Conservation (phyloP, 495 filamentous ascomycete genomes). For the Tricharina praecox region DNA sequence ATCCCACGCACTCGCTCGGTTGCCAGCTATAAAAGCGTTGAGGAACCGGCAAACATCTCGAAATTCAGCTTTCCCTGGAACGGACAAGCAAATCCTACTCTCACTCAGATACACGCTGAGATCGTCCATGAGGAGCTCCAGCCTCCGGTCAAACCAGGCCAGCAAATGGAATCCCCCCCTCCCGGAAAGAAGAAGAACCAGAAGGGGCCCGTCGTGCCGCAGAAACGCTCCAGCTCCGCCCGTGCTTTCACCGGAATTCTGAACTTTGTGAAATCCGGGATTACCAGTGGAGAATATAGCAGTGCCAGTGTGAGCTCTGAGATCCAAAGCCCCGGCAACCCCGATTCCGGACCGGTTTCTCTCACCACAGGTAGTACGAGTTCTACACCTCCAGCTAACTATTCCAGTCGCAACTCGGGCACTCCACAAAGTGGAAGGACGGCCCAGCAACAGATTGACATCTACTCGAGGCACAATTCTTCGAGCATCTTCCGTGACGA, state of each 20-base stretch:
- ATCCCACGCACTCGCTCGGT: not conserved
- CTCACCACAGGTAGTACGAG: no score
- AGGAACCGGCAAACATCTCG: not conserved
- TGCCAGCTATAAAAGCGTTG: not conserved
- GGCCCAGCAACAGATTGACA: no score
- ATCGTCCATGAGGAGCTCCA: not conserved
- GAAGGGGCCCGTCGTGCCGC: not conserved
- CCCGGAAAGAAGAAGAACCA: not conserved
- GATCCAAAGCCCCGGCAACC: no score
- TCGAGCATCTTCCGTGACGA: no score
- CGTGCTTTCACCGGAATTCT: not conserved
- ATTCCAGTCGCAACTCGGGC: no score
- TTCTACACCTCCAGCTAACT: no score
- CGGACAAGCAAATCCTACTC: not conserved
- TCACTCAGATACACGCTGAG: not conserved
- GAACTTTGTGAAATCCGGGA: slow-evolving; percentile 6
- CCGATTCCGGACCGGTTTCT: no score
- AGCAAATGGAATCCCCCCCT: not conserved
- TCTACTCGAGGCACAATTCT: no score
- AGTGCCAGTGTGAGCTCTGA: not conserved
- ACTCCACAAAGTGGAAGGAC: no score
- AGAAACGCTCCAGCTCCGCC: not conserved
- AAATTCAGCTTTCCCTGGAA: slow-evolving; percentile 14
- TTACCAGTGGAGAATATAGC: slow-evolving; percentile 1
- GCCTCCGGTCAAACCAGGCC: not conserved